Percentiles rank a stretch among this genome's conserved stretches.
phyloP scores from a whole-genome alignment of 495 filamentous ascomycete genomes.

The Glarea lozoyensis region DNA sequence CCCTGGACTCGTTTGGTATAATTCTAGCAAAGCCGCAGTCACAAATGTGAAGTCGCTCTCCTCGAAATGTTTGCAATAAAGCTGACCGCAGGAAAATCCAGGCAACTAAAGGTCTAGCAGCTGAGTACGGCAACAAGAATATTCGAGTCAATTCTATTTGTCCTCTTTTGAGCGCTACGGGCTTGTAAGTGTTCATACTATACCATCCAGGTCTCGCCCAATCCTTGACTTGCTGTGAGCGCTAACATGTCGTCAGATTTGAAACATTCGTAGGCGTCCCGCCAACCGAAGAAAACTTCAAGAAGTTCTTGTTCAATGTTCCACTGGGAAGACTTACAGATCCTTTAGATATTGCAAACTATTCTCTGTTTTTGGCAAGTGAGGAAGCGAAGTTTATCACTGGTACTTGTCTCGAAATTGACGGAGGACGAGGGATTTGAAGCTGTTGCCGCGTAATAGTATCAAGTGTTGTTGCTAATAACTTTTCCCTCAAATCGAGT shows the following conservation, averaged over 20 bases:
- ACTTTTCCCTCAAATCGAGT: no score
- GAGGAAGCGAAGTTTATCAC: conserved; percentile 63
- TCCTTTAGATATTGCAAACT: conserved; percentile 57
- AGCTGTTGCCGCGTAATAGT: no score
- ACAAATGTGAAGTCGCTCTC: conserved; percentile 54
- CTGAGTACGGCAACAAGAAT: conserved; percentile 56
- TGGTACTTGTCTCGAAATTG: conserved; percentile 54
- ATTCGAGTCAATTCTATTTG: conserved; percentile 58
- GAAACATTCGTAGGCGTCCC: conserved; percentile 56
- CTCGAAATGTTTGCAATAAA: no score
- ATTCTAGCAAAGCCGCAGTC: conserved; percentile 58
- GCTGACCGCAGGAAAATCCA: no score
- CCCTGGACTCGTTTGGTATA: conserved; percentile 64
- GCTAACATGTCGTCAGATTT: conserved; percentile 26
- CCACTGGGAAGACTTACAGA: conserved; percentile 57
- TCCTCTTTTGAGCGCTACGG: conserved; percentile 53
- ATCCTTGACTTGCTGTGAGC: neutral
- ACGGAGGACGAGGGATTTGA: conserved; percentile 38
- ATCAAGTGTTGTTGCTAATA: no score
- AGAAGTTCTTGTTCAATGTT: conserved; percentile 57
- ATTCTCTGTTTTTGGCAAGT: conserved; percentile 56
- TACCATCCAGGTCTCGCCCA: no score
- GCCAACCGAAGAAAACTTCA: conserved; percentile 59
- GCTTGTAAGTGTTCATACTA: conserved; percentile 27
- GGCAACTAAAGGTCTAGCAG: conserved; percentile 57